A percentile compares a stretch with the other conserved stretches of the same genome.
These are phyloP conservation scores for Malus sieversii DNA, from an alignment of 306 rosid genomes.

Conservation along the genomic window DNA sequence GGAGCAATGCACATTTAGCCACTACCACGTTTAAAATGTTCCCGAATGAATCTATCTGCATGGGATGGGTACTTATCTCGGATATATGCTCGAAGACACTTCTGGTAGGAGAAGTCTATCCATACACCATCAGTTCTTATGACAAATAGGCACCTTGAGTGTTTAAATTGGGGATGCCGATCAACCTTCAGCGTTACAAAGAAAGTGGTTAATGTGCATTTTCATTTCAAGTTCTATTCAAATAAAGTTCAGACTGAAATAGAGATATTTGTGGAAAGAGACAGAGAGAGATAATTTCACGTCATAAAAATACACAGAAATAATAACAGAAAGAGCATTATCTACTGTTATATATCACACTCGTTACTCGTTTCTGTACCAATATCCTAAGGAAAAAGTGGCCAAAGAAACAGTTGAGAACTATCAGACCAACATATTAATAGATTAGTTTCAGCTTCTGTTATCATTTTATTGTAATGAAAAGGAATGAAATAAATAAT, in stretches of 20 bases:
- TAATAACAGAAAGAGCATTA: not conserved
- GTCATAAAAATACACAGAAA: not conserved
- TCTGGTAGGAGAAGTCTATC: slow-evolving; percentile 88
- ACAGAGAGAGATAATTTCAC: not conserved
- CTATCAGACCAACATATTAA: not conserved
- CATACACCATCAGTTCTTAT: slow-evolving; percentile 82
- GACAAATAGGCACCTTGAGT: slow-evolving; percentile 77
- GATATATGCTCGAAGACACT: slow-evolving; percentile 70
- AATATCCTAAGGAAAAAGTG: not conserved
- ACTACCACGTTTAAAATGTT: slow-evolving; percentile 74
- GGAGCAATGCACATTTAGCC: slow-evolving; percentile 24
- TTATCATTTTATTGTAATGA: not conserved
- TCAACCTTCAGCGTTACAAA: slow-evolving; percentile 59
- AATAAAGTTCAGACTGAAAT: not conserved
- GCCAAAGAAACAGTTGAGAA: not conserved
- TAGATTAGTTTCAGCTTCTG: not conserved
- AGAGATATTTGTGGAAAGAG: not conserved
- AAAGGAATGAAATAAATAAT: not conserved
- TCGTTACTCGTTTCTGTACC: not conserved
- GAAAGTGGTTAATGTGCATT: not conserved
- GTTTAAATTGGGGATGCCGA: slow-evolving; percentile 70
- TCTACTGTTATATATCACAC: not conserved
- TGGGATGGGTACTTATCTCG: slow-evolving; percentile 66
- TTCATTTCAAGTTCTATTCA: not conserved
- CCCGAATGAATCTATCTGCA: slow-evolving; percentile 69